Base-by-base conservation (phyloP, 306 rosid species). In the Myrica gale region DNA sequence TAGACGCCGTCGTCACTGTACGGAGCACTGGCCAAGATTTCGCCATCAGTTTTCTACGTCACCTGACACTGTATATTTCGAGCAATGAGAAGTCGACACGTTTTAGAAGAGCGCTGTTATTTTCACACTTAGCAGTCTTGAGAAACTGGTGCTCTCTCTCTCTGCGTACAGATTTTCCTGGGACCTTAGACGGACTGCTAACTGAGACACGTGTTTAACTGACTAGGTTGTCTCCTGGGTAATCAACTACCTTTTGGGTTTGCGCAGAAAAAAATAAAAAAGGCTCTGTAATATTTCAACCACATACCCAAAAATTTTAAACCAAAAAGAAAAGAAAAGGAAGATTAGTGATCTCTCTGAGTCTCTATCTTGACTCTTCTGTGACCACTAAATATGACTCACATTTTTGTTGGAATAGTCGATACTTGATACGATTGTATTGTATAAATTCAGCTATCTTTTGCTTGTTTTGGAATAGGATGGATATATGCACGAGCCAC, bases 201-300 rank as follows among this genome's bases (percentile, higher is more conserved):
- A 67, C 57, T 42, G 53, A 42, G 52, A 57, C 72, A n/a, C 75
- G 66, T 55, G 81, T 54, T 81, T 76, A 26, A 47, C 74, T 46
- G 6, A 16, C 23, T 52, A 51, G 54, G 17, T 51, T 62, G 6
- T 23, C 56, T 57, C 17, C 6, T 52, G 32, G 69, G 45, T 23
- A n/a, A 6, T 7, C 11, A 7, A 5, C 41, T 21, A 9, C 21
- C 26, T 7, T 60, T 21, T 5, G 2, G 17, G 8, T 41, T 10
- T 20, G 4, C 37, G 50, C 7, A 46, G 9, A 6, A 10, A 6
- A 46, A 0, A 10, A 6, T 7, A 6, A 7, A 46, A 46, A 46
- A 45, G 48, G 48, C 3, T 26, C 26, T 2, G 37, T 32, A 32
- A 32, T 32, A 32, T 2, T 32, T 32, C 37, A 2, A 32, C 37